phyloP scores from a whole-genome alignment of 2,329 filamentous ascomycete genomes.

The Zasmidium cellare region DNA sequence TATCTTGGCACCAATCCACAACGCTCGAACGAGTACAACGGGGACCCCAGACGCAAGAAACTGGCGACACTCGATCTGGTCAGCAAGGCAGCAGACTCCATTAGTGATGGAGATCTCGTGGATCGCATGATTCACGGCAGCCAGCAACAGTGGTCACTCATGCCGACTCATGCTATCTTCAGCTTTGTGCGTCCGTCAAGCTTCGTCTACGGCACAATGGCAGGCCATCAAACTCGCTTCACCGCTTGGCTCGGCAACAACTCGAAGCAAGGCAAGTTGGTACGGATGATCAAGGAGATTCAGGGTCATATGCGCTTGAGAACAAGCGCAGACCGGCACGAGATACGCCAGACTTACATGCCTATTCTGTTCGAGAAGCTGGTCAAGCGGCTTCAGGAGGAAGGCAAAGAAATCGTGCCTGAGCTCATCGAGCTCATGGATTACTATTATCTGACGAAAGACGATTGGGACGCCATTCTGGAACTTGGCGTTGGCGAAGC shows the following conservation, averaged over 20 bases:
- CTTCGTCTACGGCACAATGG: conserved; percentile 76
- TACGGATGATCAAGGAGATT: conserved; percentile 84
- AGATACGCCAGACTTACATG: conserved; percentile 91
- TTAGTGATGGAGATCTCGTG: conserved; percentile 93
- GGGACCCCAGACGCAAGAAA: conserved; percentile 61
- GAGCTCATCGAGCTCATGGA: conserved; percentile 95
- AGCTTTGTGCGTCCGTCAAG: conserved; percentile 91
- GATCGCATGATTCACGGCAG: conserved; percentile 98
- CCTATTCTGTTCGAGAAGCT: conserved; percentile 83
- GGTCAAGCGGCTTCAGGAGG: conserved; percentile 69
- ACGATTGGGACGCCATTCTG: conserved; percentile 90
- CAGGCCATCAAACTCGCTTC: conserved; percentile 67
- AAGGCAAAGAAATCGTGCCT: conserved; percentile 79
- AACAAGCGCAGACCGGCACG: conserved; percentile 86
- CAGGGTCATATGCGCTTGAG: conserved; percentile 95
- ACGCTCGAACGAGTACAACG: conserved; percentile 60
- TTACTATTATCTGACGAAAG: conserved; percentile 89
- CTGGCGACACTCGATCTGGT: conserved; percentile 83
- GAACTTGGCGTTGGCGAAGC: conserved; percentile 89
- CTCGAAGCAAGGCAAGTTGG: conserved; percentile 75
- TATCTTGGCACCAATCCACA: conserved; percentile 83
- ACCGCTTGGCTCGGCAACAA: conserved; percentile 94
- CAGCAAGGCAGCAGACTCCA: conserved; percentile 88
- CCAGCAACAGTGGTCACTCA: conserved; percentile 97
- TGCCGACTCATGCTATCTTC: conserved; percentile 95